Evolutionary conservation across 148 eudicot species (phyloP).

Genomic region (Euryodendron excelsum): DNA sequence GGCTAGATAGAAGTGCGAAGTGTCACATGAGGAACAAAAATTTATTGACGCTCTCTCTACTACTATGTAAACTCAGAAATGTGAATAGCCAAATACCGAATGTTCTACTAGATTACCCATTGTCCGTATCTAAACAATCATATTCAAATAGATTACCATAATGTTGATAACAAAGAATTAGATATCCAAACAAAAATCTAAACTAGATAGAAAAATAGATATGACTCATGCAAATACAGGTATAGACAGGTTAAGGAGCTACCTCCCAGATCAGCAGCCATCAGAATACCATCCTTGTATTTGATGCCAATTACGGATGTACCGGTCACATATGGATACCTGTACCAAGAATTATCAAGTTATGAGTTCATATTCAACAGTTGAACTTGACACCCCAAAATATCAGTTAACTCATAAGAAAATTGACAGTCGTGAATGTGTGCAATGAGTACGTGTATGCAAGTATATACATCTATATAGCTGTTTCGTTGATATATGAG

Average conservation of each 20-base stretch:
- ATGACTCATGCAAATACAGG: neutral
- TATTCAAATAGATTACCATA: neutral
- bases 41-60: neutral
- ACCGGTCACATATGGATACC: conserved; percentile 87
- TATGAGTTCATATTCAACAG: neutral
- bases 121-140: neutral
- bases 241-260: neutral
- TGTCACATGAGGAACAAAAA: neutral
- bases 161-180: neutral
- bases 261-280: conserved; percentile 99
- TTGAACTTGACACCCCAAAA: neutral
- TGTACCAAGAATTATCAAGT: conserved; percentile 21
- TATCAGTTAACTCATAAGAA: neutral
- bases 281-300: conserved; percentile 92
- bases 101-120: neutral
- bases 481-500: too few relatives aligned
- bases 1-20: neutral
- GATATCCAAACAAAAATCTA: neutral
- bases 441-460: neutral
- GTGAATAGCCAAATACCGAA: neutral
- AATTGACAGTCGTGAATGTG: neutral
- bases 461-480: too few relatives aligned
- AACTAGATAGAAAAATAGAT: neutral
- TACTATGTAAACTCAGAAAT: neutral
- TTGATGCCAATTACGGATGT: conserved; percentile 92